These are phyloP conservation scores for Rhynchospora pubera DNA, from an alignment of 176 grass and related monocot species.

Conservation along the genomic window DNA sequence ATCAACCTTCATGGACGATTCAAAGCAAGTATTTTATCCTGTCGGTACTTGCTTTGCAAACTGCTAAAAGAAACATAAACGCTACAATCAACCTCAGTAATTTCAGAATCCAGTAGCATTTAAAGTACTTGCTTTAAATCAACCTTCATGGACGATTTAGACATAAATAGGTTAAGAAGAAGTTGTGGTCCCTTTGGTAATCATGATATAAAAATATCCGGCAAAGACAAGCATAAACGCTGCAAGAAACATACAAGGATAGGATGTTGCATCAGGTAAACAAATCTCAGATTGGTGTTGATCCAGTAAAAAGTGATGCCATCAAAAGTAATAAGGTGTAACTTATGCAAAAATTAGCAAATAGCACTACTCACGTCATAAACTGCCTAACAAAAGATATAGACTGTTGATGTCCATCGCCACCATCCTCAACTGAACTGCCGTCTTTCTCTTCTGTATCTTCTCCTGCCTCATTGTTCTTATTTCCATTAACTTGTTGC, in stretches of 20 bases:
- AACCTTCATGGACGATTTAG: background rate
- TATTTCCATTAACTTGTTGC: constrained; percentile 37
- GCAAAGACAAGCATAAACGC: background rate
- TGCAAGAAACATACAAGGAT: background rate
- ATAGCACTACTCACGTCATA: constrained; percentile 31
- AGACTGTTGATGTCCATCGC: constrained; percentile 24
- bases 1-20: background rate
- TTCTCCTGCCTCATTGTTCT: background rate
- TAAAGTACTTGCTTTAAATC: background rate
- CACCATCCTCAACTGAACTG: constrained; percentile 21
- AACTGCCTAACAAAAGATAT: constrained; percentile 36
- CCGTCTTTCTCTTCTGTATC: constrained; percentile 23
- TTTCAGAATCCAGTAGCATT: too few species aligned
- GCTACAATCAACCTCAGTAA: too few species aligned
- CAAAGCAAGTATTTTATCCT: too few species aligned
- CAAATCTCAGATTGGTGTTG: background rate
- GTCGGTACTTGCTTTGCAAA: too few species aligned
- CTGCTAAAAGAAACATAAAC: too few species aligned
- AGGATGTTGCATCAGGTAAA: background rate
- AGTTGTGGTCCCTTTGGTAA: background rate
- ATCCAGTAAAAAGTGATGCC: background rate
- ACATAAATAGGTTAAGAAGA: background rate
- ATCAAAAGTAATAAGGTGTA: background rate
- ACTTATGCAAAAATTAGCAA: background rate
- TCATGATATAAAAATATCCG: background rate